Percentiles rank a stretch among this genome's conserved stretches.
Conservation (phyloP, 345 rosid genomes). For the Eucalyptus pumila region DNA sequence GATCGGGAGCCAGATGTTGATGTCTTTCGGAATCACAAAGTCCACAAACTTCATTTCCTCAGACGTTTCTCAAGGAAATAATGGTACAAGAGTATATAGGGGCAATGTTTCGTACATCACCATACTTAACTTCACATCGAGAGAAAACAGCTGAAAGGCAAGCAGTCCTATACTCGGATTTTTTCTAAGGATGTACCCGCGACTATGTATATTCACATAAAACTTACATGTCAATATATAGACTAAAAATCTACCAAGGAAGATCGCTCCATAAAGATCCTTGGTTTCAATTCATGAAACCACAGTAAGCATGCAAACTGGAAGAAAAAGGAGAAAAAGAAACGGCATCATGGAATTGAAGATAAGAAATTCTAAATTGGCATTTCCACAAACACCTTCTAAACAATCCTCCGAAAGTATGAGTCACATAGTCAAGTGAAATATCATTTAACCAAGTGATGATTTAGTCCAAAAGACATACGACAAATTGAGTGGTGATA, state of each 20-base stretch:
- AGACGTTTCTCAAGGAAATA: background rate
- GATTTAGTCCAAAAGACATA: too few species aligned
- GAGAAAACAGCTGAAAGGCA: background rate
- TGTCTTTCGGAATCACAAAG: conserved; percentile 5
- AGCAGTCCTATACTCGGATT: background rate
- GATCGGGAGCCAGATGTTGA: background rate
- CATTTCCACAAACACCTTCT: too few species aligned
- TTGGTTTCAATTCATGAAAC: background rate
- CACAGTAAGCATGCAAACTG: too few species aligned
- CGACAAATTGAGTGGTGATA: too few species aligned
- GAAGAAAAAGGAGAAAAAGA: too few species aligned
- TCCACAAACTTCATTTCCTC: conserved; percentile 10
- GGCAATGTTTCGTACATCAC: conserved; percentile 14
- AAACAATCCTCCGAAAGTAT: too few species aligned
- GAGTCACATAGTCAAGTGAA: too few species aligned
- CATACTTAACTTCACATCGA: conserved; percentile 2
- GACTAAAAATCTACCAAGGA: background rate
- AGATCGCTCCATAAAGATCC: background rate
- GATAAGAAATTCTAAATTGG: too few species aligned
- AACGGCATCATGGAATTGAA: too few species aligned
- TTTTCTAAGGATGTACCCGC: background rate
- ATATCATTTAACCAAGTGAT: too few species aligned
- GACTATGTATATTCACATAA: background rate
- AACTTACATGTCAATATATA: background rate
- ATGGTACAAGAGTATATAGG: background rate